A percentile compares a stretch with the other conserved stretches of the same genome.
Evolutionary conservation across 768 basidiomycete genomes (phyloP).

Genomic region (Cyclocybe cylindracea): DNA sequence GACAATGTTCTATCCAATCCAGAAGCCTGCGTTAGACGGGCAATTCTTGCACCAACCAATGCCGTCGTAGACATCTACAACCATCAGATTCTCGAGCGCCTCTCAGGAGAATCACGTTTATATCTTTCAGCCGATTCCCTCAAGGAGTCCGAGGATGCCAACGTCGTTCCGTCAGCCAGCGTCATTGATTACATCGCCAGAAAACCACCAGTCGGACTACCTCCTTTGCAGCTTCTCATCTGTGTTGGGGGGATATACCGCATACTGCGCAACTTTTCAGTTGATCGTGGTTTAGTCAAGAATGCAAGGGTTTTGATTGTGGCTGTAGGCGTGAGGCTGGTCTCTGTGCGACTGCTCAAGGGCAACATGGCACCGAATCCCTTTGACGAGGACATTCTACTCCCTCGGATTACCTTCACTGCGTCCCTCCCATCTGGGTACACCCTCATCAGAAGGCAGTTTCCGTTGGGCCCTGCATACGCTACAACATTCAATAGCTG

Average conservation of each 20-base stretch:
- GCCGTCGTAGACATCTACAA: constrained; percentile 36
- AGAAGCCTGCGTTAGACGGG: constrained; percentile 21
- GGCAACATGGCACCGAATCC: not conserved
- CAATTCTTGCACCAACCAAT: constrained; percentile 40
- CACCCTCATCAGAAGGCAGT: constrained; percentile 32
- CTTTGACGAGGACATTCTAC: constrained; percentile 16
- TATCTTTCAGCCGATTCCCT: constrained; percentile 17
- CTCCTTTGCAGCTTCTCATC: constrained; percentile 24
- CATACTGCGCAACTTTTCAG: constrained; percentile 37
- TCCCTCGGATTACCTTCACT: constrained; percentile 19
- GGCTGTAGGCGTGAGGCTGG: constrained; percentile 20
- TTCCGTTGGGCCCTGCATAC: constrained; percentile 39
- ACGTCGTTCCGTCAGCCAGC: constrained; percentile 7
- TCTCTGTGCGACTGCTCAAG: constrained; percentile 10
- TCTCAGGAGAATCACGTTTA: constrained; percentile 15
- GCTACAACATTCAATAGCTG: constrained; percentile 45
- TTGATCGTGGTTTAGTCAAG: constrained; percentile 38
- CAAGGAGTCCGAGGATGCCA: constrained; percentile 9
- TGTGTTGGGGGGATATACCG: constrained; percentile 33
- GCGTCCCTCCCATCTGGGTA: constrained; percentile 27
- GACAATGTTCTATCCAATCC: constrained; percentile 26
- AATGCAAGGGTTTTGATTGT: constrained; percentile 36
- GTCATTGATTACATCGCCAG: constrained; percentile 15
- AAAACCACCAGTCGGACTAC: constrained; percentile 14
- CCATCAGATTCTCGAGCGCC: constrained; percentile 21